A percentile compares a stretch with the other conserved stretches of the same genome.
Evolutionary conservation across 495 filamentous ascomycete species (phyloP).

Genomic region (Rusavskia elegans): DNA sequence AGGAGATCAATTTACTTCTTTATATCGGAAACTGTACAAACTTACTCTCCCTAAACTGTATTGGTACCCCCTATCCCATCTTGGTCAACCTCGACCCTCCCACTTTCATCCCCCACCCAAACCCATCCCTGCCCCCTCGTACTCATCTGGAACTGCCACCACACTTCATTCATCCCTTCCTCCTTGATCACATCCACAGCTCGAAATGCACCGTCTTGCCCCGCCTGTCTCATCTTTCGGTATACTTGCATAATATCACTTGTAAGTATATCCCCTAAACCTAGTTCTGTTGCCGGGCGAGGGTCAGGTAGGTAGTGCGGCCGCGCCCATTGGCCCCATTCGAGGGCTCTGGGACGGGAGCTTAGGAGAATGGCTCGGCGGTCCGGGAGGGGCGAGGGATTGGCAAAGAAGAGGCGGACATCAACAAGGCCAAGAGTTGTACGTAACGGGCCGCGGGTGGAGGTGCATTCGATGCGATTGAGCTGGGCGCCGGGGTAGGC

Average conservation of each 20-base stretch:
- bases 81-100: not conserved
- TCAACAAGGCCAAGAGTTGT: not conserved
- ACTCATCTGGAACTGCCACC: not conserved
- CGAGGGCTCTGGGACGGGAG: not conserved
- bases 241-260: not conserved
- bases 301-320: not conserved
- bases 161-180: not conserved
- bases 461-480: not conserved
- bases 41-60: too few relatives aligned
- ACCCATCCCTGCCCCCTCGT: not conserved
- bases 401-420: not conserved
- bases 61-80: too few relatives aligned
- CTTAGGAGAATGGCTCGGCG: not conserved
- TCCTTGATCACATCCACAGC: not conserved
- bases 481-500: not conserved
- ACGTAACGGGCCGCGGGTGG: not conserved
- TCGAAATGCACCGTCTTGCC: not conserved
- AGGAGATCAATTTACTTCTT: too few relatives aligned
- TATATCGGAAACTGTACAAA: too few relatives aligned
- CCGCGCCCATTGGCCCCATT: not conserved
- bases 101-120: not conserved
- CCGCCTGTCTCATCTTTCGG: not conserved
- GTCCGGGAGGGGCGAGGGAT: too few relatives aligned
- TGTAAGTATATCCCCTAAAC: not conserved
- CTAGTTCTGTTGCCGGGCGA: not conserved